Conservation (phyloP, 2,329 filamentous ascomycete genomes). For the Colletotrichum eleusines region DNA sequence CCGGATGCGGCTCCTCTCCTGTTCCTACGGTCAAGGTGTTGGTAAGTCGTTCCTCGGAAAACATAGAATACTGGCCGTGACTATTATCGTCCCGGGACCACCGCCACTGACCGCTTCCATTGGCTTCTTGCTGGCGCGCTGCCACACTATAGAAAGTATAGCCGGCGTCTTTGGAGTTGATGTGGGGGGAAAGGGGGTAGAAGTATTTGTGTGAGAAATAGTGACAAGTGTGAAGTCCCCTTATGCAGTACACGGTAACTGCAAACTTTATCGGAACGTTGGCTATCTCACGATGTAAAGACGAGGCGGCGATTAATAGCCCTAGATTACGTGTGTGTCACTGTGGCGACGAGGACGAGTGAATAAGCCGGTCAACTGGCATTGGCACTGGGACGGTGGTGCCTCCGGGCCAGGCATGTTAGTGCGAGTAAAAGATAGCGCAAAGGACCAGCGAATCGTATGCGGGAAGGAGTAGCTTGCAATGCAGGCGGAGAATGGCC, state of each 20-base stretch:
- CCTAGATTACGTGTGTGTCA: constrained; percentile 30
- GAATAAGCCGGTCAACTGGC: constrained; percentile 20
- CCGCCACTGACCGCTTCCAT: constrained; percentile 38
- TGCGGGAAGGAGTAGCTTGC: constrained; percentile 20
- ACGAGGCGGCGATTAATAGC: constrained; percentile 17
- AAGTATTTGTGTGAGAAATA: constrained; percentile 3
- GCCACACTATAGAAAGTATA: not conserved
- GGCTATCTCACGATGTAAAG: constrained; percentile 22
- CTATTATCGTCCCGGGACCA: constrained; percentile 1
- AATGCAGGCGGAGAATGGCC: constrained; percentile 18
- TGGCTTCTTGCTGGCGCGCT: constrained; percentile 13
- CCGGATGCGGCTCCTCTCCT: constrained; percentile 66
- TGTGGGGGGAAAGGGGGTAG: not conserved
- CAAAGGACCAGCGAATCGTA: constrained; percentile 24
- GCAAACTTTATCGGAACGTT: constrained; percentile 20
- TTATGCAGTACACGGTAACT: constrained; percentile 1
- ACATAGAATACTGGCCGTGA: not conserved
- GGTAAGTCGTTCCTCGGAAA: constrained; percentile 25
- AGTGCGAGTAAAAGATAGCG: constrained; percentile 32
- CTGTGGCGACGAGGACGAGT: constrained; percentile 10
- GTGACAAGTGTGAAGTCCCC: constrained; percentile 2
- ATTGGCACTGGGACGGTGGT: constrained; percentile 3
- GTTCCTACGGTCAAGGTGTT: constrained; percentile 30
- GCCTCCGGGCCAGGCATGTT: constrained; percentile 10
- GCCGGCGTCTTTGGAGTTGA: not conserved